Conservation (phyloP, 148 eudicot species). For the Rhododendron kiyosumense region DNA sequence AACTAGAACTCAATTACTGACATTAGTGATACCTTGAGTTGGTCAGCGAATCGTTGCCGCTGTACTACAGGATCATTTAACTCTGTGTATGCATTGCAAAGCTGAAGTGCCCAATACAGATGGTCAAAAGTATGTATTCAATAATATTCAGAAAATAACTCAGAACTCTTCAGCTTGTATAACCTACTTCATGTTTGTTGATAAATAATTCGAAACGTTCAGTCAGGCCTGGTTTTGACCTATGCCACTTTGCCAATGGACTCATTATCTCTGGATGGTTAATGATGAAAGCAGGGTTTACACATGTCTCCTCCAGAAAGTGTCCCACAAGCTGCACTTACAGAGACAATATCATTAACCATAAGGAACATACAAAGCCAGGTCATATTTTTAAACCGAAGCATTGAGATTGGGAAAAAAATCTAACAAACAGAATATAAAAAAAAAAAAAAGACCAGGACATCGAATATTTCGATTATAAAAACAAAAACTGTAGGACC, state of each 20-base stretch:
- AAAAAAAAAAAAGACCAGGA: too few relatives aligned
- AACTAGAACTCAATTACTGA: too few relatives aligned
- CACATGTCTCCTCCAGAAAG: slow-evolving; percentile 85
- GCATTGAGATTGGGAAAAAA: too few relatives aligned
- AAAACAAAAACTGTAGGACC: too few relatives aligned
- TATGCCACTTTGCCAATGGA: slow-evolving; percentile 96
- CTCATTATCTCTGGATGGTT: slow-evolving; percentile 97
- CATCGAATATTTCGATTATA: too few relatives aligned
- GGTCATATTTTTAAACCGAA: not conserved
- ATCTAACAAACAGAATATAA: too few relatives aligned
- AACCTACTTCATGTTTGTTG: slow-evolving; percentile 83
- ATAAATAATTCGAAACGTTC: slow-evolving; percentile 87
- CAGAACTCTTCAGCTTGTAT: not conserved
- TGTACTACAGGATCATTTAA: slow-evolving; percentile 92
- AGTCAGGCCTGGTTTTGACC: slow-evolving; percentile 83
- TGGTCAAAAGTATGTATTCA: not conserved
- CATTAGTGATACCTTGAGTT: slow-evolving; percentile 57
- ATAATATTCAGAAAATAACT: not conserved
- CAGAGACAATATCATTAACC: not conserved
- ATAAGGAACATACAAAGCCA: not conserved
- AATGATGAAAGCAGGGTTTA: slow-evolving; percentile 77
- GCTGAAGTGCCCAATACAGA: slow-evolving; percentile 27
- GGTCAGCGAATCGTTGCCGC: slow-evolving; percentile 89
- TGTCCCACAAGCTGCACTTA: slow-evolving; percentile 82
- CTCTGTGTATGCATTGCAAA: slow-evolving; percentile 93